Evolutionary conservation across 2,329 filamentous ascomycete species (phyloP), one percentile per base, ranked within the genome.

Genomic region (Aspergillus ochraceoroseus): DNA sequence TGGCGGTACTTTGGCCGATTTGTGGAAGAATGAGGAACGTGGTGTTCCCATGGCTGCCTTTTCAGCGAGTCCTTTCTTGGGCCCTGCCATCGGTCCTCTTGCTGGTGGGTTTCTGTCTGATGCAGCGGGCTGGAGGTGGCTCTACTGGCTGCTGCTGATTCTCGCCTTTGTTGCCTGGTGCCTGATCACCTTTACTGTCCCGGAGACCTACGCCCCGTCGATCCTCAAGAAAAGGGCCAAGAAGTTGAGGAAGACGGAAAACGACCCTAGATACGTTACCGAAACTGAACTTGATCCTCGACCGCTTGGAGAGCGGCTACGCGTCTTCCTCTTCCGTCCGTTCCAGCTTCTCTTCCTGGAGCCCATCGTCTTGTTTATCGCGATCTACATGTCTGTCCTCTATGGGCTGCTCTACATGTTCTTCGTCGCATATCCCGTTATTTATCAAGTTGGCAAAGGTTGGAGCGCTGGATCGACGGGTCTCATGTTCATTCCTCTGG

Each of bases 21-120:
- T 92, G n/a, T 94, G 85, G 85, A 79, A 69, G 44, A 86, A 82
- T 35, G 86, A 92, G 59, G 86, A 94, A 65, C 76, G 87, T 38
- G 87, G 86, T 55, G 82, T 92, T 1, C 85, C 87, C 12, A 92
- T 94, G 86, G 86, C 86, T 2, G 83, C 84, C 11, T 94, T 92
- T 62, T 83, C 78, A 8, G 85, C 86, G 2, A 86, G 86, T 0
- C 87, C 87, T 0, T 92, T 92, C 58, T 74, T 90, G 30, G 87
- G 87, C 0, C 87, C 87, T 33, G 85, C 84, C 1, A 81, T 85
- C 49, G 83, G 83, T 46, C 83, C 84, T 5, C 73, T 94, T 1
- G 75, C 83, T 5, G 88, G 87, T 50, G 87, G 86, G 7, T 94
- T 80, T 59, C 70, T 92, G 1, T 74, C 76, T 5, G 83, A 88